These are phyloP conservation scores for Solanum appendiculatum DNA, from an alignment of 257 asterid species.

Conservation along the genomic window DNA sequence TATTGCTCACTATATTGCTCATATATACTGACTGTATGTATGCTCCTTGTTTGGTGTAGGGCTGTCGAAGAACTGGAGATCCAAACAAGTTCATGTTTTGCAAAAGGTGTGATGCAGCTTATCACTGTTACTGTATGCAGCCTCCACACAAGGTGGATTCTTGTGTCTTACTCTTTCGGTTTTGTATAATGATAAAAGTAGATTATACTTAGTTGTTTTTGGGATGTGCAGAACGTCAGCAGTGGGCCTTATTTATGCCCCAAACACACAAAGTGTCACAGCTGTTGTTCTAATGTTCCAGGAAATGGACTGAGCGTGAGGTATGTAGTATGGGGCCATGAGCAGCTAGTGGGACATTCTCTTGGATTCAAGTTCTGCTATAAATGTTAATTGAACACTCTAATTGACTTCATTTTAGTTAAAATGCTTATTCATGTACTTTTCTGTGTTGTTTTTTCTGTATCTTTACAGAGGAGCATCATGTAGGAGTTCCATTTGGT, in stretches of 20 bases:
- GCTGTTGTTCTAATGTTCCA: conserved; percentile 88
- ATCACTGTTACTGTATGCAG: conserved; percentile 93
- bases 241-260: conserved; percentile 96
- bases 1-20: neutral
- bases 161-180: neutral
- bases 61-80: conserved; percentile 88
- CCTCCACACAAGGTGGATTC: conserved; percentile 92
- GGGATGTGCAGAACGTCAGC: conserved; percentile 61
- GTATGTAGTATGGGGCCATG: conserved; percentile 27
- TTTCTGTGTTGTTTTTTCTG: neutral
- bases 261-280: conserved; percentile 92
- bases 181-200: neutral
- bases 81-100: conserved; percentile 91
- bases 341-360: neutral
- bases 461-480: neutral
- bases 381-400: neutral
- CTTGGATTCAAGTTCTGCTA: neutral
- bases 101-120: conserved; percentile 94
- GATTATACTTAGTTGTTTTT: conserved; percentile 11
- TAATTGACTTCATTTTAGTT: neutral
- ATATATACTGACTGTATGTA: neutral
- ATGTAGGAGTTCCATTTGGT: neutral
- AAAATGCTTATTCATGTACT: neutral
- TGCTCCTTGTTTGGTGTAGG: conserved; percentile 31
- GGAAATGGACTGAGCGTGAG: conserved; percentile 95